Base-by-base conservation (phyloP, 169 alveolate species). In the Plasmodium ovale region DNA sequence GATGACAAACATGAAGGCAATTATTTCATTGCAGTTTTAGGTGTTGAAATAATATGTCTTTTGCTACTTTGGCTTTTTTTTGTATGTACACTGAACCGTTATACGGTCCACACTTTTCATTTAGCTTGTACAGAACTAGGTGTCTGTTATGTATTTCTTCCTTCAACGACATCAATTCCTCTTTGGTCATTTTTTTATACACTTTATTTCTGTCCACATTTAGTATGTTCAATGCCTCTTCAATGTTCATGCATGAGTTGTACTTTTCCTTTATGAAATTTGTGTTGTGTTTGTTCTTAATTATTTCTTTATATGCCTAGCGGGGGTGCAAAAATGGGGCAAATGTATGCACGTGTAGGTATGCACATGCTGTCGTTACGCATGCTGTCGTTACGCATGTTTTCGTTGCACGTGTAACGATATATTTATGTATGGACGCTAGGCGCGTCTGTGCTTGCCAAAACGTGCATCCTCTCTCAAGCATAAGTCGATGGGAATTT, bases 81-180 rank as follows among this genome's bases (percentile, higher is more conserved):
- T 74, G 88, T 59, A 74, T 74, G 53, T 74, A 74, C 0, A 44
- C 71, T 2, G 88, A 74, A 35, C 88, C 88, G 60, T 74, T 74
- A 16, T 74, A 74, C 21, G 88, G 44, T 35, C 88, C 88, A 35
- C 67, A 47, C n/a, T 74, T 74, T 37, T 59, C 72, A 59, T 74
- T 74, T 35, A 74, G 33, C 53, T 60, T 74, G 64, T 65, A 37
- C 39, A 74, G 35, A 42, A 74, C 47, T 12, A 74, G 19, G 21
- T 74, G 88, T 29, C 88, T 74, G 25, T 74, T 74, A 35, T 59
- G 27, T 44, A 74, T 74, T 51, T 74, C 88, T 21, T 74, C 88
- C 37, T 67, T 60, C 21, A 74, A 53, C 27, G 88, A 51, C 42
- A 27, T 74, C 19, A 74, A 74, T 60, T 74, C 88, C 12, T 74